Base-by-base conservation (phyloP, 2,329 filamentous ascomycete species). In the Cladosporium sphaerospermum region DNA sequence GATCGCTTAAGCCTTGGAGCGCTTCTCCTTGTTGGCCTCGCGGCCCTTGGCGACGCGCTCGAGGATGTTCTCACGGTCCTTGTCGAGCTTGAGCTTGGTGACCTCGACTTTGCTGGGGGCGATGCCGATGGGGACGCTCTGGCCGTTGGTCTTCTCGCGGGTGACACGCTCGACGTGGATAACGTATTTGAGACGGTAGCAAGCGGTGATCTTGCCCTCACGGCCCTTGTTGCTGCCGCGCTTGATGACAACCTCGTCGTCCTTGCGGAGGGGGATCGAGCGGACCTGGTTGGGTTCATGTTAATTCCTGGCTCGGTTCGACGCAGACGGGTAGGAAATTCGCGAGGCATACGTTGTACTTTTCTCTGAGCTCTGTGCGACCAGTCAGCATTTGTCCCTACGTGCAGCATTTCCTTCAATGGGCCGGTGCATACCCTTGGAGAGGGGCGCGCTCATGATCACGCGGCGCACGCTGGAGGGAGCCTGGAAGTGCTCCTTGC, bases 11-110 rank as follows among this genome's bases (percentile, higher is more conserved):
- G 53, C 53, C 53, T 51, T 36, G 45, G 53, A 48, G 62, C 76
- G 76, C 80, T 90, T 90, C 78, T 78, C 71, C 67, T 70, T 67
- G 63, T 64, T 66, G 52, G 83, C 80, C 78, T 92, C 88, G 62
- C 88, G 85, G 70, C 88, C 89, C 64, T 78, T 75, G 78, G 85
- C 85, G 79, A 88, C 89, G 77, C 89, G 84, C 78, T 89, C 88
- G 67, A 95, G 81, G 71, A 93, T 93, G 74, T 78, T 79, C 82
- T 93, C 88, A 67, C 89, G 86, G 78, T 95, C 88, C 85, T 93
- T 92, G 83, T 93, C 88, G 70, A 96, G 82, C 88, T 97, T 96
- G 76, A 97, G 84, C 85, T 96, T 96, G 80, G 86, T 96, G 81
- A 99, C 88, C 80, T 96, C 86, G 67, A 96, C 89, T 78, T 97